Percentiles rank a stretch among this genome's conserved stretches.
These are phyloP conservation scores for Rhizophora apiculata DNA, from an alignment of 345 rosid species.

Conservation along the genomic window DNA sequence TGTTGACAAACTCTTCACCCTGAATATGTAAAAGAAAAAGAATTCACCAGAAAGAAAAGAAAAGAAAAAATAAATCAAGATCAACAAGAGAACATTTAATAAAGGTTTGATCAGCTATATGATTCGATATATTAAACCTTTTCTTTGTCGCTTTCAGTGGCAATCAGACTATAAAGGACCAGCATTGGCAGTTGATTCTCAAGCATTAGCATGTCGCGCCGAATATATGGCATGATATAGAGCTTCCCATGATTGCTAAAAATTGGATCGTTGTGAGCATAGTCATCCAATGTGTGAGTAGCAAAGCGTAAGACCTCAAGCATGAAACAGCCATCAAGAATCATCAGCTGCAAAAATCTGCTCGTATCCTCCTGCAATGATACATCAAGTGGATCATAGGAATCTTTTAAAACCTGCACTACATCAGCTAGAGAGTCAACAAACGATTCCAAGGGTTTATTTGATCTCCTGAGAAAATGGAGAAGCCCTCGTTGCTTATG, in stretches of 20 bases:
- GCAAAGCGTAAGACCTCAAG: slow-evolving; percentile 34
- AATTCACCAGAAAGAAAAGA: background rate
- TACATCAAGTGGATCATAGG: slow-evolving; percentile 27
- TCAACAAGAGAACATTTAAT: no score
- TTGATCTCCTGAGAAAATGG: slow-evolving; percentile 32
- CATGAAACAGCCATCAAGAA: slow-evolving; percentile 53
- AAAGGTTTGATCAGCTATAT: no score
- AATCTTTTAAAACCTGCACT: slow-evolving; percentile 20
- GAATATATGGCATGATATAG: slow-evolving; percentile 33
- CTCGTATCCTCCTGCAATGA: slow-evolving; percentile 22
- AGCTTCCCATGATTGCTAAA: slow-evolving; percentile 45
- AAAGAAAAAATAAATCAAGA: background rate
- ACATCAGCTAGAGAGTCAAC: slow-evolving; percentile 20
- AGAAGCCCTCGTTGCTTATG: slow-evolving; percentile 40
- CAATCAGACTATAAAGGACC: slow-evolving; percentile 27
- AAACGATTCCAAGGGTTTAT: slow-evolving; percentile 18
- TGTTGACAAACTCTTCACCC: slow-evolving; percentile 35
- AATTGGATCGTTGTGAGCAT: slow-evolving; percentile 39
- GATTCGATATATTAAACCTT: slow-evolving; percentile 14
- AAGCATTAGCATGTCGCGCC: slow-evolving; percentile 50
- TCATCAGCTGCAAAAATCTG: slow-evolving; percentile 39
- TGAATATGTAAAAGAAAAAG: background rate
- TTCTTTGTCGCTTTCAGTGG: slow-evolving; percentile 20
- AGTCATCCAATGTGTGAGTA: slow-evolving; percentile 18
- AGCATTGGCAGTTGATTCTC: slow-evolving; percentile 52